phyloP scores from a whole-genome alignment of 345 rosid species.

The Pistacia integerrima region DNA sequence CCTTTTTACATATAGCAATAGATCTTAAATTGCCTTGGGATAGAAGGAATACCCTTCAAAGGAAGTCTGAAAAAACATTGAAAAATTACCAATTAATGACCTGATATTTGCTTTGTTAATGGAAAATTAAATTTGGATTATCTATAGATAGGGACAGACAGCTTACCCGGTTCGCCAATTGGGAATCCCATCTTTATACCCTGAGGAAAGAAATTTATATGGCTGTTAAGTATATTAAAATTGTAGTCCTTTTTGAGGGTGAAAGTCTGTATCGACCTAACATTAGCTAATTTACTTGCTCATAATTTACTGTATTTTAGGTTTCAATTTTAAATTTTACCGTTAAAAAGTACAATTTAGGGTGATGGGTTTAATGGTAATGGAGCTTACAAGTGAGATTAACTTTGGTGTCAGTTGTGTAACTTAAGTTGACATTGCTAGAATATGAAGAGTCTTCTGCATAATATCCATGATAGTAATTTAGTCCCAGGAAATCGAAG shows the following conservation, averaged over 20 bases:
- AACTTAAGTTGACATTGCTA: conserved; percentile 18
- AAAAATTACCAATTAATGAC: neutral
- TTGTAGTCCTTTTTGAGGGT: too few species aligned
- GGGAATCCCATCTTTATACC: conserved; percentile 14
- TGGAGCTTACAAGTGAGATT: conserved; percentile 25
- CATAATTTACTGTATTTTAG: too few species aligned
- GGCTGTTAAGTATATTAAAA: neutral
- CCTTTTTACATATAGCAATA: conserved; percentile 16
- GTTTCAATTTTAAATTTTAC: too few species aligned
- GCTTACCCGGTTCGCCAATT: conserved; percentile 11
- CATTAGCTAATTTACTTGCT: too few species aligned
- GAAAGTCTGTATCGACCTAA: too few species aligned
- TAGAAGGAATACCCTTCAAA: conserved; percentile 10
- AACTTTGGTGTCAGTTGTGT: conserved; percentile 24
- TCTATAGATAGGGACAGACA: neutral
- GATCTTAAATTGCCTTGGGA: conserved; percentile 25
- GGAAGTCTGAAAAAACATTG: neutral
- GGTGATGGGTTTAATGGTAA: too few species aligned
- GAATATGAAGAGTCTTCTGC: conserved; percentile 23
- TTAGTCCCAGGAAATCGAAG: conserved; percentile 22
- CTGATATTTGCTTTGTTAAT: neutral
- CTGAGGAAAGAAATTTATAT: neutral
- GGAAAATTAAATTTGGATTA: neutral
- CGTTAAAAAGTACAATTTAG: too few species aligned
- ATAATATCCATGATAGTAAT: conserved; percentile 49